Evolutionary conservation across 108 stramenopile species (phyloP), one percentile per base, ranked within the genome.

Genomic region (Skeletonema grethae): DNA sequence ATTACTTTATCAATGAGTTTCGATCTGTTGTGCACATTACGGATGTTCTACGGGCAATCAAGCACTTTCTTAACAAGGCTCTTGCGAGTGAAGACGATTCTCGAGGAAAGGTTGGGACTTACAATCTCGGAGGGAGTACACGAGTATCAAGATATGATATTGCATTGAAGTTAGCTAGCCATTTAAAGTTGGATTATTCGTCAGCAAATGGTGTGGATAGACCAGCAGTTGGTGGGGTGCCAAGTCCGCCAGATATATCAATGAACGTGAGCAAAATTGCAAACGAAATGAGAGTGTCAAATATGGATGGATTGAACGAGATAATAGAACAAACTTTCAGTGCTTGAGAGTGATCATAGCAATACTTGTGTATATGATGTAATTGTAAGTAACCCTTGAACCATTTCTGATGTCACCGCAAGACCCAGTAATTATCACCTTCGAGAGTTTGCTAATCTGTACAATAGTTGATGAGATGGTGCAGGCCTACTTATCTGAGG

Each of bases 71-170:
- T 0, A 24, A 39, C 38, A 63, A 65, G 29, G 77, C 55, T 22
- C 12, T 45, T 13, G 32, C 7, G 12, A 22, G n/a, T 30, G 24
- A 56, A 22, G 53, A 18, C 50, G 59, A 29, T 30, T 36, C 48
- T 32, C 48, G 50, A 16, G 10, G 38, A 4, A 25, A 57, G 12
- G 50, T 48, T 4, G 71, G 73, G 11, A 57, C 86, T 1, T 94
- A 76, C 83, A 86, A 94, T 61, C 74, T 91, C 77, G 92, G 92
- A 39, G 92, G 92, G n/a, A 83, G 84, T 0, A 65, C 57, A 3
- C 76, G 88, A 0, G 81, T 84, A 22, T 86, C 85, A 63, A 84
- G 92, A 20, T 60, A 73, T 56, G 86, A 90, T 15, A 80, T 94
- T 79, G 93, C 90, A 28, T 46, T 77, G 65, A 79, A 79, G 0